Evolutionary conservation across 1,139 yeast species (phyloP).

Genomic region (Yueomyces sp.): DNA sequence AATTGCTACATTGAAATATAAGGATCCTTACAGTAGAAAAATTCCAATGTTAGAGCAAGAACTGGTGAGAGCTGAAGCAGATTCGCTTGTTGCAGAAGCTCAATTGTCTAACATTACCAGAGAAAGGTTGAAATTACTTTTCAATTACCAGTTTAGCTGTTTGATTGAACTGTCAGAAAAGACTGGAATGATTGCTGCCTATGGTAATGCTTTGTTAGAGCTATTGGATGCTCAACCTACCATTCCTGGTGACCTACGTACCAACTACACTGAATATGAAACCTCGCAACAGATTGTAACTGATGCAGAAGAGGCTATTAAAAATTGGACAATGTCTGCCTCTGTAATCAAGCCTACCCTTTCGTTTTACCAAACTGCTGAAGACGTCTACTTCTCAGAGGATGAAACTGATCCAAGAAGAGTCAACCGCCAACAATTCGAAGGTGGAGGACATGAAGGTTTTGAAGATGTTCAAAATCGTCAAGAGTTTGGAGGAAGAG

Average conservation of each 20-base stretch:
- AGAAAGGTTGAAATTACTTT: constrained; percentile 93
- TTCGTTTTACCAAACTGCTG: constrained; percentile 62
- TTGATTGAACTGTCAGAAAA: constrained; percentile 93
- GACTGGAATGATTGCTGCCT: constrained; percentile 91
- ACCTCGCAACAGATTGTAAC: constrained; percentile 95
- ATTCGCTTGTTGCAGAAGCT: constrained; percentile 96
- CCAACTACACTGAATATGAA: constrained; percentile 95
- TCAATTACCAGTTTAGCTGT: constrained; percentile 93
- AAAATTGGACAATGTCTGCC: constrained; percentile 90
- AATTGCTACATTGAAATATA: constrained; percentile 93
- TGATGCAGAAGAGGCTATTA: constrained; percentile 91
- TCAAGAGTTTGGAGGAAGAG: constrained; percentile 11
- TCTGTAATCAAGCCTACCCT: constrained; percentile 92
- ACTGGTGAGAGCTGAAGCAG: constrained; percentile 97
- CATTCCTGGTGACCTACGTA: constrained; percentile 98
- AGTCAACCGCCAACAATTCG: constrained; percentile 33
- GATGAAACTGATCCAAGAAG: constrained; percentile 38
- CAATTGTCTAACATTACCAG: constrained; percentile 96
- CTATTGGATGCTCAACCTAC: constrained; percentile 92
- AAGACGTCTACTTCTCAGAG: constrained; percentile 50
- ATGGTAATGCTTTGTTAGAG: constrained; percentile 93
- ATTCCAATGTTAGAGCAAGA: constrained; percentile 93
- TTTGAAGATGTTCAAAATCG: constrained; percentile 36
- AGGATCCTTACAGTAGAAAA: constrained; percentile 95
- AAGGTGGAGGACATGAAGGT: constrained; percentile 26